phyloP scores from a whole-genome alignment of 768 basidiomycete genomes.

The Inosperma sp. region DNA sequence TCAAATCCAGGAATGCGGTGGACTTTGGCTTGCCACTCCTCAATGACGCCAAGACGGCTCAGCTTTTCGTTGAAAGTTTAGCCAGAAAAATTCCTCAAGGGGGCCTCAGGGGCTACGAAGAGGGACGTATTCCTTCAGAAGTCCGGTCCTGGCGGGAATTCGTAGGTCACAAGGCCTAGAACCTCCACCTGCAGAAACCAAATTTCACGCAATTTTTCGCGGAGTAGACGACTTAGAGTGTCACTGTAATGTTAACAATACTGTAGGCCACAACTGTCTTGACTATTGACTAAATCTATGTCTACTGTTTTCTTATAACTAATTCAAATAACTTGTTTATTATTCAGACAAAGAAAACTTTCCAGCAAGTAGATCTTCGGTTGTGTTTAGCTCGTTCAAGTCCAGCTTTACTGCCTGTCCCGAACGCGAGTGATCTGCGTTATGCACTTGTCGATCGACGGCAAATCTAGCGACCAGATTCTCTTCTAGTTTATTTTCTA shows the following conservation, averaged over 20 bases:
- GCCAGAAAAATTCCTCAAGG: conserved; percentile 80
- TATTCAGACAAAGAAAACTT: too few species aligned
- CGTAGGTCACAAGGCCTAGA: conserved; percentile 64
- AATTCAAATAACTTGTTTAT: too few species aligned
- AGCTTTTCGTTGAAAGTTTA: conserved; percentile 86
- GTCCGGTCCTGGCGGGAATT: conserved; percentile 92
- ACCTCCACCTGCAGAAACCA: not conserved
- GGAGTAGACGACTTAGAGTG: too few species aligned
- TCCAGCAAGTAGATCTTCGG: conserved; percentile 35
- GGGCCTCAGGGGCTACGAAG: conserved; percentile 70
- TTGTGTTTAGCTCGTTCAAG: conserved; percentile 45
- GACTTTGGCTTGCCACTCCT: conserved; percentile 92
- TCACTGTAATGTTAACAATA: too few species aligned
- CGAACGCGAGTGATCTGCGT: conserved; percentile 32
- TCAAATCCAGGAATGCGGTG: conserved; percentile 69
- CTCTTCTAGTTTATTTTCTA: conserved; percentile 59
- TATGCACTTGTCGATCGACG: conserved; percentile 41
- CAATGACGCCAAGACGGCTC: conserved; percentile 85
- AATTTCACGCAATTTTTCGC: not conserved
- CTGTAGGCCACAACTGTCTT: too few species aligned
- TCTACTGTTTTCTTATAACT: too few species aligned
- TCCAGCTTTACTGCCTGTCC: conserved; percentile 38
- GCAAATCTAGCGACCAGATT: conserved; percentile 58
- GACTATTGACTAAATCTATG: too few species aligned
- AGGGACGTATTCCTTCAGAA: conserved; percentile 87